These are phyloP conservation scores for Alternaria arbusti DNA, from an alignment of 2,329 filamentous ascomycete species.

Conservation along the genomic window DNA sequence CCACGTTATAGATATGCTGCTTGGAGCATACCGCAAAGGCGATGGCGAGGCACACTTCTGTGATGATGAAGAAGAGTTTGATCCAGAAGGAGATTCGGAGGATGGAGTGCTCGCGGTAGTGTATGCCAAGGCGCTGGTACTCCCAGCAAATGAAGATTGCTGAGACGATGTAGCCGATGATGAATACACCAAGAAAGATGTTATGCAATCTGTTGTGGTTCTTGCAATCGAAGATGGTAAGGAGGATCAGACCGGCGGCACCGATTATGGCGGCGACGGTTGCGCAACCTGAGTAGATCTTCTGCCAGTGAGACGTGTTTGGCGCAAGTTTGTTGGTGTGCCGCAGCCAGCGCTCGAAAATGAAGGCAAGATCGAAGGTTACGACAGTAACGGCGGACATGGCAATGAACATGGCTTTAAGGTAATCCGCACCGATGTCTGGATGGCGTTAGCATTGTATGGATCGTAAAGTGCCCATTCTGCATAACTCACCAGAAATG, in stretches of 20 bases:
- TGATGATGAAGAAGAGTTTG: slow-evolving; percentile 82
- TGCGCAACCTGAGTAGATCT: slow-evolving; percentile 65
- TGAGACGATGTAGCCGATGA: slow-evolving; percentile 81
- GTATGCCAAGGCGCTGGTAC: slow-evolving; percentile 83
- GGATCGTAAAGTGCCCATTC: neutral
- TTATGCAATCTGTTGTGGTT: slow-evolving; percentile 72
- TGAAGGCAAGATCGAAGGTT: slow-evolving; percentile 80
- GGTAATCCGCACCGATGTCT: slow-evolving; percentile 64
- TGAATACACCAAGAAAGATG: slow-evolving; percentile 81
- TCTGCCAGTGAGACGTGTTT: slow-evolving; percentile 71
- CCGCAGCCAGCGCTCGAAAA: slow-evolving; percentile 82
- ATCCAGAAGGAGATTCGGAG: slow-evolving; percentile 83
- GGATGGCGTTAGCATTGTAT: slow-evolving; percentile 26
- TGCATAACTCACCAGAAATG: slow-evolving; percentile 64
- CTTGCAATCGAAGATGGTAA: slow-evolving; percentile 86
- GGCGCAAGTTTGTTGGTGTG: slow-evolving; percentile 79
- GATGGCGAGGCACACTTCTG: slow-evolving; percentile 76
- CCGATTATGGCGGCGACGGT: slow-evolving; percentile 76
- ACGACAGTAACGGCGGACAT: slow-evolving; percentile 75
- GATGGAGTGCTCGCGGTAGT: slow-evolving; percentile 76
- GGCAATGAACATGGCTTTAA: slow-evolving; percentile 81
- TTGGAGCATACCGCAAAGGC: slow-evolving; percentile 70
- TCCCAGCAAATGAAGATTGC: slow-evolving; percentile 90
- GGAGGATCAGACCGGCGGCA: slow-evolving; percentile 78
- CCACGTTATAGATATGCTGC: slow-evolving; percentile 63